Conservation (phyloP, 108 stramenopile genomes). For the Skeletonema menzelii region DNA sequence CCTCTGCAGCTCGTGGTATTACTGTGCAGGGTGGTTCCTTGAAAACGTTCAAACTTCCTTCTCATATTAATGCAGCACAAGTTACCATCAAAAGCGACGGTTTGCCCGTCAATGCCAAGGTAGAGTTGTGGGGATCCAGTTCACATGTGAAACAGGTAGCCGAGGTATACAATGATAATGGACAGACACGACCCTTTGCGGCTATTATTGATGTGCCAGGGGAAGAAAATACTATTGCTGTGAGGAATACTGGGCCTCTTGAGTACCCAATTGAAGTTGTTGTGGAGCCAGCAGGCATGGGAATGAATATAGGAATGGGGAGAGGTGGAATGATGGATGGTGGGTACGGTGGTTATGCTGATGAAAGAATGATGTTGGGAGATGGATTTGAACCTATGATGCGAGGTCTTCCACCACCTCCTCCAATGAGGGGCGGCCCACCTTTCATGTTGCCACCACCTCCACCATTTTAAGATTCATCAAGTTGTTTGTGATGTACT, state of each 20-base stretch:
- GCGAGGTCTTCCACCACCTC: neutral
- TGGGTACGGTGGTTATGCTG: neutral
- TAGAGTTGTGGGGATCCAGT: neutral
- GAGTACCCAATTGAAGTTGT: slow-evolving; percentile 29
- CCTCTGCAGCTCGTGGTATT: neutral
- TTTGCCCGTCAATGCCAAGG: neutral
- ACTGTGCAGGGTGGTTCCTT: neutral
- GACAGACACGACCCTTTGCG: slow-evolving; percentile 1
- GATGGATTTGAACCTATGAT: neutral
- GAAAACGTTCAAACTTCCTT: neutral
- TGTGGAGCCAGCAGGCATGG: neutral
- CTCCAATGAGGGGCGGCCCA: neutral
- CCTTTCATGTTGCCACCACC: slow-evolving; percentile 4
- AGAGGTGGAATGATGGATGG: neutral
- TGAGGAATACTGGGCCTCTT: slow-evolving; percentile 22
- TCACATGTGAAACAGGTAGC: neutral
- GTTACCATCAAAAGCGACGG: neutral
- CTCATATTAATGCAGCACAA: neutral
- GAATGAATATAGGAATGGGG: neutral
- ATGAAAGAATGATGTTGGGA: slow-evolving; percentile 1
- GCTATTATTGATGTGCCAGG: slow-evolving; percentile 5
- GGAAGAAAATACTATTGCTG: slow-evolving; percentile 5
- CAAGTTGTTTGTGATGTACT: neutral
- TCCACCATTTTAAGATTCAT: neutral
- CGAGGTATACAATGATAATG: neutral